Conservation (phyloP, 163 green algal species). For the Coccomyxa subellipsoidea region DNA sequence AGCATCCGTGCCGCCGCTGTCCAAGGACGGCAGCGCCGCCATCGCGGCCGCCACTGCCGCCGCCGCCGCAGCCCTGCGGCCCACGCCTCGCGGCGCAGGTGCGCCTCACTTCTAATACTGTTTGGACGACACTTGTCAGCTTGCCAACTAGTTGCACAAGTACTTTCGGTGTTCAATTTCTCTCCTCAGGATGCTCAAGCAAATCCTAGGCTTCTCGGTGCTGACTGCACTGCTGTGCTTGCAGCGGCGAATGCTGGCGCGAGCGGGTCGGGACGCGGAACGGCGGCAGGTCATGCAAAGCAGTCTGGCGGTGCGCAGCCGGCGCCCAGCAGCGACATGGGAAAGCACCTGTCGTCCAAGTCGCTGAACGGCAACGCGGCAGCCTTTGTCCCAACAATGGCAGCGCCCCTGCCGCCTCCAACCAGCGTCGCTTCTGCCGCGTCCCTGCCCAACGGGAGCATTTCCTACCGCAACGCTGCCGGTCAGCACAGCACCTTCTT, state of each 20-base stretch:
- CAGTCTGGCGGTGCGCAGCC: not conserved
- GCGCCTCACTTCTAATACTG: not conserved
- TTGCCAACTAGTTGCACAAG: no score
- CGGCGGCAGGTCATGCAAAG: not conserved
- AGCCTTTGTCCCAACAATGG: conserved; percentile 1
- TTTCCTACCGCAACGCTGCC: conserved; percentile 51
- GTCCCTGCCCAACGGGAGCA: not conserved
- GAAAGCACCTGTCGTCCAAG: not conserved
- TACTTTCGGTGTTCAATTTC: no score
- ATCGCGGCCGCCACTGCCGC: not conserved
- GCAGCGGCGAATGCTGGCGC: not conserved
- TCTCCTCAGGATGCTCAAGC: not conserved
- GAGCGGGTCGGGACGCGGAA: not conserved
- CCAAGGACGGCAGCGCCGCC: not conserved
- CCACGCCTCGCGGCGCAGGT: not conserved
- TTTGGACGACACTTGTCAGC: not conserved
- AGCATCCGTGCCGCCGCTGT: not conserved
- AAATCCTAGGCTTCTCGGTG: not conserved
- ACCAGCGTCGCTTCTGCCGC: not conserved
- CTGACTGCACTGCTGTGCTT: not conserved
- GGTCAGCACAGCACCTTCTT: not conserved
- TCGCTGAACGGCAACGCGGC: conserved; percentile 26
- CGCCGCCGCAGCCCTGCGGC: not conserved
- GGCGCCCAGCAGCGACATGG: not conserved
- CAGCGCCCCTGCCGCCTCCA: not conserved